A percentile compares a stretch with the other conserved stretches of the same genome.
These are phyloP conservation scores for Alternaria solani DNA, from an alignment of 2,329 filamentous ascomycete genomes.

Conservation along the genomic window DNA sequence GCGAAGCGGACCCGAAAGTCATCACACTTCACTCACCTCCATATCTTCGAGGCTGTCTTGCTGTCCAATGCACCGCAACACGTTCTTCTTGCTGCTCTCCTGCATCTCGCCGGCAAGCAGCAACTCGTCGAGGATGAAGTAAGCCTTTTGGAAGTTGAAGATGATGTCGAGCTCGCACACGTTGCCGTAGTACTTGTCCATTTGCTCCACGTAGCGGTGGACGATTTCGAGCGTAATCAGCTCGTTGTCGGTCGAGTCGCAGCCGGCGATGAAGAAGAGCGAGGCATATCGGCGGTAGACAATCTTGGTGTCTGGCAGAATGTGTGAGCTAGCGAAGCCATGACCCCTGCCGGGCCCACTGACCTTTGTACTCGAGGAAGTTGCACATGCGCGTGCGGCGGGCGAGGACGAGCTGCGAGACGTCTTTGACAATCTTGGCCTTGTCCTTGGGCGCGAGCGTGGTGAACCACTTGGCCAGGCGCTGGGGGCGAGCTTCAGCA, in stretches of 20 bases:
- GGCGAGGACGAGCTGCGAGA: slow-evolving; percentile 95
- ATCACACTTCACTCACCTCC: slow-evolving; percentile 76
- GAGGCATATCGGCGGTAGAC: slow-evolving; percentile 99
- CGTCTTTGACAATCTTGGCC: slow-evolving; percentile 99
- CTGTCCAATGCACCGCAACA: slow-evolving; percentile 92
- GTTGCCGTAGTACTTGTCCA: slow-evolving; percentile 99
- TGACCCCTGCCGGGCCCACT: slow-evolving; percentile 27
- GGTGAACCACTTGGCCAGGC: slow-evolving; percentile 99
- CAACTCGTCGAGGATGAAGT: slow-evolving; percentile 98
- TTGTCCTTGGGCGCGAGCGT: slow-evolving; percentile 98
- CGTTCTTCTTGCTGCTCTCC: slow-evolving; percentile 99
- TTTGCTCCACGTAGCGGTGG: slow-evolving; percentile 99
- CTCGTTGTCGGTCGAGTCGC: slow-evolving; percentile 96
- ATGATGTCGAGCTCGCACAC: slow-evolving; percentile 99
- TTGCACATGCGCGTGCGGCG: slow-evolving; percentile 99
- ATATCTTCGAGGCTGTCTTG: slow-evolving; percentile 98
- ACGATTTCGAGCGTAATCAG: slow-evolving; percentile 98
- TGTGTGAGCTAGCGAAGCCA: slow-evolving; percentile 36
- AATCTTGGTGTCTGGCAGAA: slow-evolving; percentile 84
- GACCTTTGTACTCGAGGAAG: slow-evolving; percentile 99
- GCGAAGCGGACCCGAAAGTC: slow-evolving; percentile 25
- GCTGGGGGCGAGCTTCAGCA: slow-evolving; percentile 64
- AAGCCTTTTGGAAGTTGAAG: slow-evolving; percentile 99
- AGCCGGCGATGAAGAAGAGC: slow-evolving; percentile 98
- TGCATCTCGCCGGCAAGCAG: slow-evolving; percentile 95